Evolutionary conservation across 176 grass and related monocot species (phyloP), one percentile per base, ranked within the genome.

Genomic region (Elymus sibiricus): DNA sequence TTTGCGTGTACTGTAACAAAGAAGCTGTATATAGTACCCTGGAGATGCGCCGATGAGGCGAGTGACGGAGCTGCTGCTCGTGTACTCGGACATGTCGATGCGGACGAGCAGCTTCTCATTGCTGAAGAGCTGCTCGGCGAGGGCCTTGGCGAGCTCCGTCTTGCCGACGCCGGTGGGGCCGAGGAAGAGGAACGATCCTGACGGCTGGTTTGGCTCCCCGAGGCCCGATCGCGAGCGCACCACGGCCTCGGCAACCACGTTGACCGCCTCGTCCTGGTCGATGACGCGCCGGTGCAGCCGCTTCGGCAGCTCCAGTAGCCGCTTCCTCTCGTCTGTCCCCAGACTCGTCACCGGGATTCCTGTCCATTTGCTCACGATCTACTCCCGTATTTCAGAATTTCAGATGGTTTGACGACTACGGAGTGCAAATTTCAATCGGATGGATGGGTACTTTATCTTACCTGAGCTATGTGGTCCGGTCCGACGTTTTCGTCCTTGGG

Each of bases 31-130:
- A 55, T 40, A 13, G 6, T 82, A 95, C 91, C 95, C 95, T 72
- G 95, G 95, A 28, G 91, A 93, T 17, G 93, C 95, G 19, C 95
- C 95, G 40, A 98, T 98, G 1, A 98, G 83, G 0, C 95, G 87
- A 43, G 95, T 87, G 24, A 95, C 89, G 4, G 95, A 98, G 70
- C 21, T 92, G 89, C 85, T 95, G 95, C 75, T 95, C 89, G 94
- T 92, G 81, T 98, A 98, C 40, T 98, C 93, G 1, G 93, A 93
- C 95, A 98, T 98, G 83, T 98, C 95, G 5, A 98, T 86, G 88
- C 95, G 93, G 19, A 98, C 84, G 12, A 98, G 89, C 24, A 95
- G 86, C 53, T 95, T 98, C 83, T 98, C 95, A 6, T 98, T 93
- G 47, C 95, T 93, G 56, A 98, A 98, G 35, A 98, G 72, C 62